Conservation (phyloP, 1,284 basidiomycete genomes). For the Blastosporella zonata region DNA sequence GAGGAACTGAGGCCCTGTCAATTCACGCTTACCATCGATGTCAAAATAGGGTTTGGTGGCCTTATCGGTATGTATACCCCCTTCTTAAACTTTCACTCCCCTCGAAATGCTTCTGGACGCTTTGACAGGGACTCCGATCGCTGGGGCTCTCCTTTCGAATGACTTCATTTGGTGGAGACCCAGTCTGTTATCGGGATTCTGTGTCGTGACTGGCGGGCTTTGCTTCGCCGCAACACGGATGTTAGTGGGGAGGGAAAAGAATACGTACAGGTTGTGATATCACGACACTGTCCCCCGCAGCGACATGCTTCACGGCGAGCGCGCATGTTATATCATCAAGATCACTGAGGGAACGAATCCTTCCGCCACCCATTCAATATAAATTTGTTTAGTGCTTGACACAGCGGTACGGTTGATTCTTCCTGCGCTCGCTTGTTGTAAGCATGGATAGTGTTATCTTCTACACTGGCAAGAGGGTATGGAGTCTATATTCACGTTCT, state of each 20-base stretch:
- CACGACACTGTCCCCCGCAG: too few relatives aligned
- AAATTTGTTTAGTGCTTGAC: too few relatives aligned
- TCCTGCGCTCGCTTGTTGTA: too few relatives aligned
- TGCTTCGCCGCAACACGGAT: conserved; percentile 29
- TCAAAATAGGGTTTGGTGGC: conserved; percentile 32
- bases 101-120: not conserved
- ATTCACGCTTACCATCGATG: not conserved
- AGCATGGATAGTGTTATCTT: too few relatives aligned
- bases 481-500: too few relatives aligned
- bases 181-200: conserved; percentile 18
- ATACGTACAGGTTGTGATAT: conserved; percentile 22
- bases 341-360: too few relatives aligned
- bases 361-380: too few relatives aligned
- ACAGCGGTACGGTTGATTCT: too few relatives aligned
- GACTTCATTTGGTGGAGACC: conserved; percentile 26
- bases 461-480: too few relatives aligned
- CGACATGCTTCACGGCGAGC: not conserved
- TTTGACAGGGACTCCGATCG: conserved; percentile 27
- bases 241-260: conserved; percentile 24
- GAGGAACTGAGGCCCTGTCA: conserved; percentile 7
- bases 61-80: conserved; percentile 29
- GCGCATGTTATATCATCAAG: too few relatives aligned
- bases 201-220: conserved; percentile 25
- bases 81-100: too few relatives aligned
- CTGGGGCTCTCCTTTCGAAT: conserved; percentile 27